Evolutionary conservation across 2,329 filamentous ascomycete species (phyloP).

Genomic region (Hypomyces perniciosus): DNA sequence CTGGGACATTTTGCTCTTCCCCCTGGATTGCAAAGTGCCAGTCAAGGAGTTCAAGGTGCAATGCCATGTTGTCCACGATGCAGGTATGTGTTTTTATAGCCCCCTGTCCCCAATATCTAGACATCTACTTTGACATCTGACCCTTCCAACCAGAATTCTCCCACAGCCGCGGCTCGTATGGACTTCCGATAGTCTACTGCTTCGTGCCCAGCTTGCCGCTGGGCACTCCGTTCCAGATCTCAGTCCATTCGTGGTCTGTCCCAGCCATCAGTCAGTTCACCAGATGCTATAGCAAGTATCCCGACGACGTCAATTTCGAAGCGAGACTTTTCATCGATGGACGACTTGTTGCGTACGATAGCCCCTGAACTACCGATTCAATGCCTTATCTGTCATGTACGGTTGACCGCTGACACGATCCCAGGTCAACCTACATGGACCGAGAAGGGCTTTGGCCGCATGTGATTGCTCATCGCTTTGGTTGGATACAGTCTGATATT

Average conservation of each 20-base stretch:
- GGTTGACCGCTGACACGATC: too few species aligned
- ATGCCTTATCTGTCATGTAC: too few species aligned
- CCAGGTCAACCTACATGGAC: constrained; percentile 50
- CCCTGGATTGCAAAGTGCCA: constrained; percentile 58
- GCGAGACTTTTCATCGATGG: constrained; percentile 66
- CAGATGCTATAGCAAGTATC: constrained; percentile 48
- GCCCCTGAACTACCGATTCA: neutral
- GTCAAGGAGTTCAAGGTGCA: constrained; percentile 77
- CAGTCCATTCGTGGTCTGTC: constrained; percentile 66
- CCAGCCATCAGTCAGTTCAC: constrained; percentile 55
- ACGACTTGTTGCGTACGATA: constrained; percentile 48
- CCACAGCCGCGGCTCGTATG: constrained; percentile 41
- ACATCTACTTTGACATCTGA: neutral
- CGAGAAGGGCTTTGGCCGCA: constrained; percentile 46
- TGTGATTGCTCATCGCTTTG: constrained; percentile 40
- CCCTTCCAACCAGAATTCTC: constrained; percentile 40
- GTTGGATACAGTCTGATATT: constrained; percentile 26
- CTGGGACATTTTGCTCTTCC: constrained; percentile 82
- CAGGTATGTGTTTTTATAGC: constrained; percentile 26
- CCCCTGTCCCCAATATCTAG: neutral
- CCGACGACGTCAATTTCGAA: constrained; percentile 56
- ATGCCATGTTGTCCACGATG: constrained; percentile 61
- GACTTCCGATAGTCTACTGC: constrained; percentile 61
- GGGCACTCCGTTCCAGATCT: constrained; percentile 61
- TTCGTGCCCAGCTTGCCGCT: constrained; percentile 61